Evolutionary conservation across 805 yeast species (phyloP).

Genomic region (Starmerella powellii): DNA sequence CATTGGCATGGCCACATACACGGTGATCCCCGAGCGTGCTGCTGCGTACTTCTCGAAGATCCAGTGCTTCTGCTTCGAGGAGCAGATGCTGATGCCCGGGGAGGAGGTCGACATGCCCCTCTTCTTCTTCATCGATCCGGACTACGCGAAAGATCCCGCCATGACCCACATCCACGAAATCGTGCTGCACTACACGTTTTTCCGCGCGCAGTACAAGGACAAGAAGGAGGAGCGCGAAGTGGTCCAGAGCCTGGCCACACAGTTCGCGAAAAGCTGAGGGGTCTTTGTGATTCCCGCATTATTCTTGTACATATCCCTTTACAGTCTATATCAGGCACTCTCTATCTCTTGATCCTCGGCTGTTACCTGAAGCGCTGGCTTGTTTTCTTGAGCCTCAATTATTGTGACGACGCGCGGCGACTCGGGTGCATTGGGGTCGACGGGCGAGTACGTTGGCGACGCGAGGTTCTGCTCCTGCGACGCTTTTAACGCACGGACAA

Average conservation of each 20-base stretch:
- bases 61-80: slow-evolving; percentile 97
- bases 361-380: slow-evolving; percentile 16
- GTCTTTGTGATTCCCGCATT: no score
- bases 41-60: slow-evolving; percentile 94
- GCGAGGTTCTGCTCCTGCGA: neutral
- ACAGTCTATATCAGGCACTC: no score
- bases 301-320: no score
- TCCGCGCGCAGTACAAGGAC: slow-evolving; percentile 33
- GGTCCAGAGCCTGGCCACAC: slow-evolving; percentile 14
- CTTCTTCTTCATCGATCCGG: slow-evolving; percentile 93
- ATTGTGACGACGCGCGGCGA: slow-evolving; percentile 14
- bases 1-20: slow-evolving; percentile 96
- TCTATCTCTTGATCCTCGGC: neutral
- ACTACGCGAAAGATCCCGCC: slow-evolving; percentile 80
- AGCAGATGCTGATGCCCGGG: slow-evolving; percentile 83
- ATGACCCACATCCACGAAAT: slow-evolving; percentile 86
- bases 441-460: slow-evolving; percentile 4
- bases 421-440: neutral
- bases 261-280: slow-evolving; percentile 10
- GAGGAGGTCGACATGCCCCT: slow-evolving; percentile 99
- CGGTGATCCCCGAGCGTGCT: slow-evolving; percentile 91
- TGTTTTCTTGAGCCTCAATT: slow-evolving; percentile 10
- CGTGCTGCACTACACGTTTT: slow-evolving; percentile 84
- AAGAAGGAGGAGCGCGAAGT: slow-evolving; percentile 14
- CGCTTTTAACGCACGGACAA: slow-evolving; percentile 13